phyloP scores from a whole-genome alignment of 352 stramenopile species.

The Globisporangium cederbergense region DNA sequence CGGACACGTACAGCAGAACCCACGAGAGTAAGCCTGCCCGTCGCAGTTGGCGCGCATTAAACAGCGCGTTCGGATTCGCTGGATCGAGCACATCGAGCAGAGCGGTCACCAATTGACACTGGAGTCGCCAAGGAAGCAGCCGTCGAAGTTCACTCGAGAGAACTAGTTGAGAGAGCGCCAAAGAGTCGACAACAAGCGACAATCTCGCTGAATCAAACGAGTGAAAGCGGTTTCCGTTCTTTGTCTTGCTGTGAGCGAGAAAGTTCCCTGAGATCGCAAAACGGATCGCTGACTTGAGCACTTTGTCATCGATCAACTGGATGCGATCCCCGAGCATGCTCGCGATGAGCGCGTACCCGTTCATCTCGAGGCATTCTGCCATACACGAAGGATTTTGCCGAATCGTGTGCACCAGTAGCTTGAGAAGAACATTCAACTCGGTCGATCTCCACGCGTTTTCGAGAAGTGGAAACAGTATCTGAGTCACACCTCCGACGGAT shows the following conservation, averaged over 20 bases:
- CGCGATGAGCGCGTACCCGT: slow-evolving; percentile 50
- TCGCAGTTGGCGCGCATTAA: slow-evolving; percentile 71
- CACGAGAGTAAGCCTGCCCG: slow-evolving; percentile 47
- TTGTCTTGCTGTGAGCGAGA: slow-evolving; percentile 10
- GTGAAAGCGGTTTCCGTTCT: background rate
- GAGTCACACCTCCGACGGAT: slow-evolving; percentile 51
- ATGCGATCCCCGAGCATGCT: slow-evolving; percentile 37
- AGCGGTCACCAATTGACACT: slow-evolving; percentile 49
- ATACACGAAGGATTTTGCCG: slow-evolving; percentile 55
- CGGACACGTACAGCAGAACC: slow-evolving; percentile 52
- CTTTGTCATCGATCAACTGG: slow-evolving; percentile 44
- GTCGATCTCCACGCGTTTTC: slow-evolving; percentile 41
- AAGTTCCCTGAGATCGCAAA: slow-evolving; percentile 49
- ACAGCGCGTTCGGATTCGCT: slow-evolving; percentile 68
- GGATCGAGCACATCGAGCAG: slow-evolving; percentile 43
- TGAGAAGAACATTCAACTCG: slow-evolving; percentile 48
- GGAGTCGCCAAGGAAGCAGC: slow-evolving; percentile 32
- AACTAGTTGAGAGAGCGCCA: slow-evolving; percentile 52
- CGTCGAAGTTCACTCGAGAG: slow-evolving; percentile 43
- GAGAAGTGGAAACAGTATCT: slow-evolving; percentile 60
- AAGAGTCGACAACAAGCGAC: slow-evolving; percentile 52
- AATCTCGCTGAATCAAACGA: background rate
- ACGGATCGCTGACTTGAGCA: slow-evolving; percentile 37
- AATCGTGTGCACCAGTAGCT: slow-evolving; percentile 44
- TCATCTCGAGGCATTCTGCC: slow-evolving; percentile 57